A percentile compares a stretch with the other conserved stretches of the same genome.
These are phyloP conservation scores for Coemansia sp. DNA, from an alignment of 192 early-diverging fungal species.

Conservation along the genomic window DNA sequence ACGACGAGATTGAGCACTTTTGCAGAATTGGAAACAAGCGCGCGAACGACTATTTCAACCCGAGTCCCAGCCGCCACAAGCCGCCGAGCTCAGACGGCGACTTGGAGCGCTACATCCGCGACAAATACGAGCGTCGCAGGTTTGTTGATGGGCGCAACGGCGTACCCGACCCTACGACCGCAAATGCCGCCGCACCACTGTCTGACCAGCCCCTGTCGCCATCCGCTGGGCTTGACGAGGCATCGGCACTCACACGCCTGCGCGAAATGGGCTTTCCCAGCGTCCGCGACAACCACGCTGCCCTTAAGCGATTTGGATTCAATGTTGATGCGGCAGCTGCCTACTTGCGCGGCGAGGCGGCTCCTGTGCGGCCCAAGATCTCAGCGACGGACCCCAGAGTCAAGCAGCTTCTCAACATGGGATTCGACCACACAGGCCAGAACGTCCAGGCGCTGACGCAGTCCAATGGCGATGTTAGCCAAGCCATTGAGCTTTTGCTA, in stretches of 20 bases:
- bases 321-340: constrained; percentile 76
- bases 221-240: constrained; percentile 23
- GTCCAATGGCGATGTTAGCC: constrained; percentile 75
- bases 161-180: constrained; percentile 34
- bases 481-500: constrained; percentile 64
- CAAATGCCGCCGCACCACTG: not conserved
- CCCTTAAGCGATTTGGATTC: constrained; percentile 72
- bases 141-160: constrained; percentile 60
- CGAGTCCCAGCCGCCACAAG: constrained; percentile 67
- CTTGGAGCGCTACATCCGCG: constrained; percentile 86
- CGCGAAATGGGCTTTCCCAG: constrained; percentile 88
- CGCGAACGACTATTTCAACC: constrained; percentile 73
- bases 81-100: constrained; percentile 73
- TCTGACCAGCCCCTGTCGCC: constrained; percentile 11
- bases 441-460: constrained; percentile 72
- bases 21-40: constrained; percentile 63
- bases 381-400: constrained; percentile 60
- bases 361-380: constrained; percentile 17
- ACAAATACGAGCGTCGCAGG: constrained; percentile 85
- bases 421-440: constrained; percentile 69
- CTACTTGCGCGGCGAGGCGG: constrained; percentile 62
- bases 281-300: constrained; percentile 64
- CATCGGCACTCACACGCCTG: constrained; percentile 50
- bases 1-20: constrained; percentile 75
- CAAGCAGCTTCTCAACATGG: constrained; percentile 67